A percentile compares a stretch with the other conserved stretches of the same genome.
These are phyloP conservation scores for Solanum peruvianum DNA, from an alignment of 257 asterid genomes.

Conservation along the genomic window DNA sequence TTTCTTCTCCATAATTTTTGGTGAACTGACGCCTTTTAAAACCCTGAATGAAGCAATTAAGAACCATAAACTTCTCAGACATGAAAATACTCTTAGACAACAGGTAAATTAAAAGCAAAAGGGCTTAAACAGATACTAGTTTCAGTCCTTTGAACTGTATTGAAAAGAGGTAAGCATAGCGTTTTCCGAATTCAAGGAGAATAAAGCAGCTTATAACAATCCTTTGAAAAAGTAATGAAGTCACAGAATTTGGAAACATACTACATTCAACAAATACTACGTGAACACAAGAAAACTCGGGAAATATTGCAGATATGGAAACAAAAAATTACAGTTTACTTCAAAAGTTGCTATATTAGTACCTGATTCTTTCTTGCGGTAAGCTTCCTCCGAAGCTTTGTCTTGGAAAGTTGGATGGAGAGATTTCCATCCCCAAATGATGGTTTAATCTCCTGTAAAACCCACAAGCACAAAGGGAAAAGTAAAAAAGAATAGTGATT, in stretches of 20 bases:
- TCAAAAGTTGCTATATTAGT: neutral
- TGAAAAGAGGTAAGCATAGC: neutral
- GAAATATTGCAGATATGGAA: neutral
- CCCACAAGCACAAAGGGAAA: neutral
- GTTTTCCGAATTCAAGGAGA: neutral
- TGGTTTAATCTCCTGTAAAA: neutral
- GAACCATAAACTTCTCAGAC: neutral
- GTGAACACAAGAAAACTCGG: neutral
- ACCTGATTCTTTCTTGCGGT: conserved; percentile 28
- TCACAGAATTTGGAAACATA: neutral
- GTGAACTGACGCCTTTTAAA: conserved; percentile 1
- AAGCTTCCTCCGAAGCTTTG: conserved; percentile 9
- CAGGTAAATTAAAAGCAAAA: neutral
- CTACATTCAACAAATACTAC: neutral
- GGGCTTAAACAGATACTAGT: neutral
- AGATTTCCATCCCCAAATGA: neutral
- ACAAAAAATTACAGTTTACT: neutral
- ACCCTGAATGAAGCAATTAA: conserved; percentile 15
- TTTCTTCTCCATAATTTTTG: conserved; percentile 28
- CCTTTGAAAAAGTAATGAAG: neutral
- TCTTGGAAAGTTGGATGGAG: neutral
- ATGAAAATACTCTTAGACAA: neutral
- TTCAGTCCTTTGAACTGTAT: neutral
- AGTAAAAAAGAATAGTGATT: neutral
- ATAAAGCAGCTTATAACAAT: neutral